Evolutionary conservation across 2,329 filamentous ascomycete species (phyloP), one percentile per base, ranked within the genome.

Genomic region (Colletotrichum truncatum): DNA sequence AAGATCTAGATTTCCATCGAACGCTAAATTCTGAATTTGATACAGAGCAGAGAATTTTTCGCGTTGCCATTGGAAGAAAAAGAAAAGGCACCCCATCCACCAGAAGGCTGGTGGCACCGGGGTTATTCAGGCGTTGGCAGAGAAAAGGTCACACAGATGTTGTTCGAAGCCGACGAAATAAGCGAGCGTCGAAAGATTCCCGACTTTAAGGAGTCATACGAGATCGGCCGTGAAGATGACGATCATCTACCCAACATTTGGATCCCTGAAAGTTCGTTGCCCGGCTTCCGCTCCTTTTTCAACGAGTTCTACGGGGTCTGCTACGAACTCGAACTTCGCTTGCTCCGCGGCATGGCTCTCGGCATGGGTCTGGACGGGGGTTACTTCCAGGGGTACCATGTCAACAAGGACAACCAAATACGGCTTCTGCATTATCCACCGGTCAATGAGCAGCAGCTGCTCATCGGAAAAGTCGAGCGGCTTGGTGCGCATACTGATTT

Each of bases 391-490:
- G 12, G 16, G 9, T 72, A 84, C 45, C 87, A 90, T 73, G 82
- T 80, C 32, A 83, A 84, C 0, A 79, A 84, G 61, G 84, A 88
- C 68, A 87, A 88, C 67, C 87, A 89, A 66, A 77, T 90, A 9
- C 82, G 89, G 2, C 73, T 91, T 25, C 76, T 90, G 14, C 87
- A 90, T 71, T 91, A 79, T 58, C 78, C 78, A 3, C 71, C 74
- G 2, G 70, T 76, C 11, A 70, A 75, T 10, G 72, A 72, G 4
- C 70, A 72, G 18, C 64, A 73, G 30, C 71, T 78, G 6, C 63
- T 64, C 4, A 70, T 73, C 18, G 76, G 60, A n/a, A 16, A 21
- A 12, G 45, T 59, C 2, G 60, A 59, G 14, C 38, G 60, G 11
- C 16, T 53, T 34, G 69, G 72, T 23, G 73, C 72, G 18, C 75